These are phyloP conservation scores for Daldinia bambusicola DNA, from an alignment of 495 filamentous ascomycete genomes.

Conservation along the genomic window DNA sequence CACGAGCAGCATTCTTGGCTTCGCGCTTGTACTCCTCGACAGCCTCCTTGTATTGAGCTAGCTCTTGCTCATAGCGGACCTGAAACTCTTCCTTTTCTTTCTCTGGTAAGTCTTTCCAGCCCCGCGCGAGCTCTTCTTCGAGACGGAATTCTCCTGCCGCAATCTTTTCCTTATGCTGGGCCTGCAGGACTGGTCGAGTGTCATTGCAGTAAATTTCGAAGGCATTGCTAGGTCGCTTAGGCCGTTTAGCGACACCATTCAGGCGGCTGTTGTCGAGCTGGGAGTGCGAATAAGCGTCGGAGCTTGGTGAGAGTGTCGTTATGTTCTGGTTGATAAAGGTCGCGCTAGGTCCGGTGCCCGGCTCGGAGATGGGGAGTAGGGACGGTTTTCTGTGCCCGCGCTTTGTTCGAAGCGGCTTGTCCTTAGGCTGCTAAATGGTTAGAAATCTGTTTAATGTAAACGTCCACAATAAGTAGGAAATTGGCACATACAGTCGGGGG, in stretches of 20 bases:
- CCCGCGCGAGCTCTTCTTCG: constrained; percentile 59
- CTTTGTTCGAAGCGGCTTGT: constrained; percentile 90
- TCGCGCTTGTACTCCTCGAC: constrained; percentile 46
- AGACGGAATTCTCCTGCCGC: constrained; percentile 51
- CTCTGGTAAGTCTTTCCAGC: constrained; percentile 60
- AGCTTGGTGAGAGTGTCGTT: constrained; percentile 58
- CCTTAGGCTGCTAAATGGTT: constrained; percentile 72
- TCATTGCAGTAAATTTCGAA: constrained; percentile 65
- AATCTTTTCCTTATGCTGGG: constrained; percentile 52
- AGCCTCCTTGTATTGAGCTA: constrained; percentile 57
- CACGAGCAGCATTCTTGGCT: constrained; percentile 50
- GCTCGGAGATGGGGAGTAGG: constrained; percentile 50
- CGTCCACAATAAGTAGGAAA: constrained; percentile 33
- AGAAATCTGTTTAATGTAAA: constrained; percentile 43
- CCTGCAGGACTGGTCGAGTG: constrained; percentile 50
- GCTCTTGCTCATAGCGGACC: constrained; percentile 52
- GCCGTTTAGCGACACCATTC: constrained; percentile 48
- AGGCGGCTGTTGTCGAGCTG: constrained; percentile 40
- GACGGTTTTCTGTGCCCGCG: constrained; percentile 72
- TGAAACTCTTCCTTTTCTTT: constrained; percentile 58
- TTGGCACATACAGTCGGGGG: constrained; percentile 72
- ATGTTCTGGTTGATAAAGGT: constrained; percentile 59
- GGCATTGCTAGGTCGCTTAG: constrained; percentile 57
- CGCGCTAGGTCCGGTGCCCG: constrained; percentile 45
- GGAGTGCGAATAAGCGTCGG: constrained; percentile 57